Evolutionary conservation across 1,139 yeast species (phyloP), one percentile per base, ranked within the genome.

Genomic region (Yamadazyma atlantica): DNA sequence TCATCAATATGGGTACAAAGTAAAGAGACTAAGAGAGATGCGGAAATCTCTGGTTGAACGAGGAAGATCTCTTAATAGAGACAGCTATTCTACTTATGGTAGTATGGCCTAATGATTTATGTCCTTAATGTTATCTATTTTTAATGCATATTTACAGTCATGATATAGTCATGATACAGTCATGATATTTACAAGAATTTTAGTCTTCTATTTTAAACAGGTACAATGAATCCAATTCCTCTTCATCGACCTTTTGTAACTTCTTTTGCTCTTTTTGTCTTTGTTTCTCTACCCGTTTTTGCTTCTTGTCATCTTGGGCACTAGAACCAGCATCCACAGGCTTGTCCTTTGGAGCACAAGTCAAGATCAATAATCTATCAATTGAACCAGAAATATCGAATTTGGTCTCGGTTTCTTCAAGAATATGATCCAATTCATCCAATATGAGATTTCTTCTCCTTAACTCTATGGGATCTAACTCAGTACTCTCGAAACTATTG

Each of bases 1-100:
- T 15, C 77, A 71, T 51, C 59, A 54, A 18, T 70, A 62, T 50
- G 75, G 77, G 3, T 70, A 60, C 48, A 68, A 68, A 44, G 75
- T 71, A 6, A 62, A 62, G 37, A 64, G 64, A 45, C 53, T 71
- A 36, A 49, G 76, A 30, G 53, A 56, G 35, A 32, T 47, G 14
- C 47, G 55, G 29, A 37, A 37, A 12, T 37, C 46, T 13, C 47
- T 39, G 45, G 15, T 37, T 6, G 45, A 39, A 14, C 37, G 49
- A 16, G 47, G 46, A 5, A 38, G 49, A 28, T 33, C 37, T 15
- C 17, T 37, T 17, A 38, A 38, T 5, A 36, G 47, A 22, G 34
- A 37, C 14, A 31, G 32, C 16, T 34, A 32, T 24, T 24, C 32
- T 12, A 35, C 31, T 17, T 45, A 48, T 31, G 52, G 51, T 9